phyloP scores from a whole-genome alignment of 768 basidiomycete genomes.

The Suillus spraguei region DNA sequence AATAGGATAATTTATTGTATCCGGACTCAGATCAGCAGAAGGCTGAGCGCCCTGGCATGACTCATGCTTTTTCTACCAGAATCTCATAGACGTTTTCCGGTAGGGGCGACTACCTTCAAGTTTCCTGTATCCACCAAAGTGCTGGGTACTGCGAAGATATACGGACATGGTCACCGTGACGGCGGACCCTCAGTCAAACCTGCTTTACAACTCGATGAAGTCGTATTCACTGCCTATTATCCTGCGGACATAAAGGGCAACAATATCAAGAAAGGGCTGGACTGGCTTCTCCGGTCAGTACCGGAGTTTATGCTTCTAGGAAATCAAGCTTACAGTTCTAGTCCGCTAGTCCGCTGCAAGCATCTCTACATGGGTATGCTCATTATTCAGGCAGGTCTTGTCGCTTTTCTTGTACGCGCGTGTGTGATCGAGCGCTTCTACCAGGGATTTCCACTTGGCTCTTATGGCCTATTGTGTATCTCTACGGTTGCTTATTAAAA shows the following conservation, averaged over 20 bases:
- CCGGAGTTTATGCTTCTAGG: background rate
- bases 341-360: constrained; percentile 42
- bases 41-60: background rate
- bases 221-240: constrained; percentile 67
- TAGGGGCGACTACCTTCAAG: constrained; percentile 61
- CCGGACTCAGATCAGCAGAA: background rate
- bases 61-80: constrained; percentile 48
- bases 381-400: constrained; percentile 47
- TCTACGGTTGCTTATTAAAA: constrained; percentile 52
- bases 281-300: constrained; percentile 61
- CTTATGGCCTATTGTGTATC: constrained; percentile 49
- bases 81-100: constrained; percentile 49
- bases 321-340: constrained; percentile 10
- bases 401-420: background rate
- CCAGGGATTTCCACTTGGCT: constrained; percentile 32
- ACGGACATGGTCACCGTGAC: background rate
- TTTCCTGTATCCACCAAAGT: constrained; percentile 43
- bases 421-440: background rate
- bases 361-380: constrained; percentile 50
- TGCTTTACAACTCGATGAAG: constrained; percentile 59
- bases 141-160: constrained; percentile 46
- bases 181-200: constrained; percentile 27
- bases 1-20: background rate
- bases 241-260: constrained; percentile 46
- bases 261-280: constrained; percentile 42